Percentiles rank a stretch among this genome's conserved stretches.
These are phyloP conservation scores for Saccharomycopsis malanga DNA, from an alignment of 805 yeast species.

Conservation along the genomic window DNA sequence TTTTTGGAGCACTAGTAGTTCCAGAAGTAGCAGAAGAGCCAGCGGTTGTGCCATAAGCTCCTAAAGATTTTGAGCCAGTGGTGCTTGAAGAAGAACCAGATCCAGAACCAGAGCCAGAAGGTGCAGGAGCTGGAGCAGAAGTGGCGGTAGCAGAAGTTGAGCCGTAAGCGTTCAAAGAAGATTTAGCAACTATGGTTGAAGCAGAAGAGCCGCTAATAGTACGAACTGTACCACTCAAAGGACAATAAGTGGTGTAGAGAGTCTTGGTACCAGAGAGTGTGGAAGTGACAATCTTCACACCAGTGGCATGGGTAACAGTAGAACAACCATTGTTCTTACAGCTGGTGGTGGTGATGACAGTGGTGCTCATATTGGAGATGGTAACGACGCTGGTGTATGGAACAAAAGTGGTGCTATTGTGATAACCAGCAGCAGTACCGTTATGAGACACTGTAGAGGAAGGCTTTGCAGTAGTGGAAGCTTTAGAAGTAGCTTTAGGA, in stretches of 20 bases:
- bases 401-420: neutral
- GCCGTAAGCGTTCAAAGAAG: slow-evolving; percentile 20
- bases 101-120: slow-evolving; percentile 17
- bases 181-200: slow-evolving; percentile 18
- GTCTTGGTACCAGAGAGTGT: slow-evolving; percentile 18
- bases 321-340: slow-evolving; percentile 23
- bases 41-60: neutral
- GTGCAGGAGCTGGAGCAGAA: slow-evolving; percentile 21
- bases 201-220: slow-evolving; percentile 33
- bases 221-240: slow-evolving; percentile 26
- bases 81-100: slow-evolving; percentile 9
- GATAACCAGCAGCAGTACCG: neutral
- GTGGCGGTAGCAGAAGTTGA: slow-evolving; percentile 11
- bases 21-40: slow-evolving; percentile 21
- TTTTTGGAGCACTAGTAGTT: neutral
- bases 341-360: slow-evolving; percentile 21
- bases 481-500: neutral
- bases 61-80: neutral
- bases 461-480: slow-evolving; percentile 2
- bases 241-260: slow-evolving; percentile 20
- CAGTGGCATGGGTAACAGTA: slow-evolving; percentile 15
- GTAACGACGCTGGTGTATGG: neutral
- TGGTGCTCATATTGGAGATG: slow-evolving; percentile 17
- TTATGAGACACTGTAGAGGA: slow-evolving; percentile 1
- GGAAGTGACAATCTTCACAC: slow-evolving; percentile 20